phyloP scores from a whole-genome alignment of 2,329 filamentous ascomycete species.

The Monilinia laxa region DNA sequence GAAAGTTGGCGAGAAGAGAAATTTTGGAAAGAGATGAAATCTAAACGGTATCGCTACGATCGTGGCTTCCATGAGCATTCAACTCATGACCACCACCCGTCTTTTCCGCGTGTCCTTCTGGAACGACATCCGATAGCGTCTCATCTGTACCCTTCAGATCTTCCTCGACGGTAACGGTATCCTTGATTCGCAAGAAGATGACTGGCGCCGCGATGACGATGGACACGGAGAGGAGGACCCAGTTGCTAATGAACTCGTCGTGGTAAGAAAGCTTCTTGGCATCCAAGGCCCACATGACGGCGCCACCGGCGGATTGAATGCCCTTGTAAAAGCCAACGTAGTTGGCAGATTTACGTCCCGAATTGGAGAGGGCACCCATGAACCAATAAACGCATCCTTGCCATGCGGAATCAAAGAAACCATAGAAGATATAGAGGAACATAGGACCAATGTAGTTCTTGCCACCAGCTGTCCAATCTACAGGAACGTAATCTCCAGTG shows the following conservation, averaged over 20 bases:
- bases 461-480: constrained; percentile 65
- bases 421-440: constrained; percentile 89
- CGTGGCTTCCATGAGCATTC: background rate
- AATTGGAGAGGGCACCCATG: constrained; percentile 93
- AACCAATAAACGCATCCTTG: constrained; percentile 93
- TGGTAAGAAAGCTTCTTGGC: constrained; percentile 61
- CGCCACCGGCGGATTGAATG: constrained; percentile 83
- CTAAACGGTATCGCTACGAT: background rate
- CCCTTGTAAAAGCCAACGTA: constrained; percentile 89
- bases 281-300: constrained; percentile 73
- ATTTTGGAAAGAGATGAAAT: background rate
- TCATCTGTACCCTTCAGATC: constrained; percentile 85
- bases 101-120: constrained; percentile 29
- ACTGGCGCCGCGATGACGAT: constrained; percentile 76
- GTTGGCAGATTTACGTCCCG: constrained; percentile 86
- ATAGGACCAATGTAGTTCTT: constrained; percentile 69
- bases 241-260: constrained; percentile 71
- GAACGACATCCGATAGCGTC: constrained; percentile 67
- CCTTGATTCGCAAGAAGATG: constrained; percentile 75
- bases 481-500: constrained; percentile 27
- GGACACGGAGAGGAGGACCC: constrained; percentile 72
- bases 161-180: constrained; percentile 76
- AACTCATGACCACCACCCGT: constrained; percentile 8
- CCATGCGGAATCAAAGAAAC: constrained; percentile 85
- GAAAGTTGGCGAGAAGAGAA: background rate